Base-by-base conservation (phyloP, 2,329 filamentous ascomycete genomes). In the Penicillium sp. region DNA sequence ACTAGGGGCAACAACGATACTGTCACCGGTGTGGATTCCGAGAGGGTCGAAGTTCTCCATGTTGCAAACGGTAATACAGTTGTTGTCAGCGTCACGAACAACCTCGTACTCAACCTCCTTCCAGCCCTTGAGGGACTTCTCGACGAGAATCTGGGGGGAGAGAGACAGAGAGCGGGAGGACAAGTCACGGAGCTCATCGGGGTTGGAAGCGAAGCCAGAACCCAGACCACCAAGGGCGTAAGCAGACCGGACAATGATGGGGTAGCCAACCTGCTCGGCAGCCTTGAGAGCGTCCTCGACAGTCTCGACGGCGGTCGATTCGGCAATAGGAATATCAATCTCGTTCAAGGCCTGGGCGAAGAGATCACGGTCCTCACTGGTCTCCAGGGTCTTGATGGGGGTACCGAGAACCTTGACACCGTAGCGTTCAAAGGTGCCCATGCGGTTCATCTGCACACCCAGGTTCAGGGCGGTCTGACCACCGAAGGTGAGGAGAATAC, bases 31-130 rank as follows among this genome's bases (percentile, higher is more conserved):
- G 79, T 99, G 94, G 56, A 96, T 95, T 71, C 94, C 94, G 38
- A 99, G 86, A 64, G 94, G 94, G 73, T 97, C 94, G 70, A 97
- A 97, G 84, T 97, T 97, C 78, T 96, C 91, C 91, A 95, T 95
- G 81, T 95, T 97, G 84, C 93, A 97, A 68, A 97, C 93, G 4
- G 93, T 97, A 71, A 97, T 97, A 76, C 94, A 97, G 85, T 99
- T 99, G 84, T 97, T 95, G 76, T 90, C 88, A 54, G 91, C 93
- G 77, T 99, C 94, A 69, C 94, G 90, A 62, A 97, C 94, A 57
- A 97, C 94, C 78, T 97, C 94, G 73, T 97, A 99, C 78, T 99
- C 94, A 50, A 97, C 89, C 78, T 99, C 94, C 80, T 99, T 99
- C 94, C 94, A 99, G 76, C 94, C 94, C 83, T 97, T 97, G 68